These are phyloP conservation scores for Aspergillus sp. DNA, from an alignment of 2,329 filamentous ascomycete genomes.

Conservation along the genomic window DNA sequence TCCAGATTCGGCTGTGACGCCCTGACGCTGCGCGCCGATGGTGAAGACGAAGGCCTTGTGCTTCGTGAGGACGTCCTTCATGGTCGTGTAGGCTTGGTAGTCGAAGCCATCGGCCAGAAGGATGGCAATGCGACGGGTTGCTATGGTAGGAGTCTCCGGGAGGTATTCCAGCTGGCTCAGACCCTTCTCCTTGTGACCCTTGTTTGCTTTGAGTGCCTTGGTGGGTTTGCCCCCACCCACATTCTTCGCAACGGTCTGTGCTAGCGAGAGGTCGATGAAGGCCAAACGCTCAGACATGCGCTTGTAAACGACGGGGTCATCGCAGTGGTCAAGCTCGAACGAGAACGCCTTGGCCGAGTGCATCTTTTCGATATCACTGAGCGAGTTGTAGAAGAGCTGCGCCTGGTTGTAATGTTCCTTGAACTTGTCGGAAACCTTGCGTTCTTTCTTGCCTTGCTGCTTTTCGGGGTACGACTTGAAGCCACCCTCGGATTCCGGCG, in stretches of 20 bases:
- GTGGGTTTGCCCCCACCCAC: constrained; percentile 59
- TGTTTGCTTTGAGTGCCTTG: constrained; percentile 50
- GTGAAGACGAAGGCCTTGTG: constrained; percentile 61
- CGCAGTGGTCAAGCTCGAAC: constrained; percentile 47
- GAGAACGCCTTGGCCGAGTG: constrained; percentile 30
- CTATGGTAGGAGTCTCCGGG: constrained; percentile 58
- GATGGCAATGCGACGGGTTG: constrained; percentile 63
- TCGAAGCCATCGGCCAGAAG: constrained; percentile 74
- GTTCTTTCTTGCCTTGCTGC: constrained; percentile 61
- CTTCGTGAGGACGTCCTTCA: constrained; percentile 55
- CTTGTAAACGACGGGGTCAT: constrained; percentile 69
- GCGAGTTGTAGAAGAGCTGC: constrained; percentile 30
- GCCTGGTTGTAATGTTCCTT: constrained; percentile 33
- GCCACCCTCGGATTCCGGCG: constrained; percentile 53
- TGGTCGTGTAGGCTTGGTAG: constrained; percentile 53
- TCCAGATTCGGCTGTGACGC: constrained; percentile 55
- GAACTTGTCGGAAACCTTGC: constrained; percentile 41
- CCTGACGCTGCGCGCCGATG: constrained; percentile 60
- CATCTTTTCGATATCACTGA: constrained; percentile 27
- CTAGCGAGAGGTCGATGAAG: constrained; percentile 63
- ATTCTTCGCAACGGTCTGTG: constrained; percentile 59
- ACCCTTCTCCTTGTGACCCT: constrained; percentile 58
- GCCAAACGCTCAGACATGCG: constrained; percentile 59
- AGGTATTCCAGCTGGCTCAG: constrained; percentile 58
- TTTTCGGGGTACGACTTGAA: constrained; percentile 62